Evolutionary conservation across 2,329 filamentous ascomycete species (phyloP).

Genomic region (Arthroderma uncinatum): DNA sequence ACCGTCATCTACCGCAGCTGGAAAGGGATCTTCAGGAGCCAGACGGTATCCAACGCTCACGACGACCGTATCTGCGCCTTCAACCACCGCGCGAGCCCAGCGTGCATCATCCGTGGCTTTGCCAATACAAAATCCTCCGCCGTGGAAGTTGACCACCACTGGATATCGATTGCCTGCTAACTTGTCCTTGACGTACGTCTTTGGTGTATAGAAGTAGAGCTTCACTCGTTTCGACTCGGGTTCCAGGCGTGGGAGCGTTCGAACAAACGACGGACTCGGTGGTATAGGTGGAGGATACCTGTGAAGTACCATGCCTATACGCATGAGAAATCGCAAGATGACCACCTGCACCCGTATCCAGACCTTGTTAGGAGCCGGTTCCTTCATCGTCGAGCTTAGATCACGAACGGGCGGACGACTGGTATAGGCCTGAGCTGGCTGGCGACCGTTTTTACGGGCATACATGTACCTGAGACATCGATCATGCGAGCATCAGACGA

Average conservation of each 20-base stretch:
- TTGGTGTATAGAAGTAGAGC: conserved; percentile 52
- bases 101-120: conserved; percentile 49
- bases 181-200: conserved; percentile 24
- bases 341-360: conserved; percentile 45
- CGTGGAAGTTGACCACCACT: conserved; percentile 53
- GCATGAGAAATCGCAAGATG: conserved; percentile 58
- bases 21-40: conserved; percentile 49
- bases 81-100: conserved; percentile 47
- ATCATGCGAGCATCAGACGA: not conserved
- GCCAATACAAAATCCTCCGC: conserved; percentile 52
- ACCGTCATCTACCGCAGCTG: conserved; percentile 45
- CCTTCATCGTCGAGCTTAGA: not conserved
- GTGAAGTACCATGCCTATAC: conserved; percentile 58
- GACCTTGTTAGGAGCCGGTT: not conserved
- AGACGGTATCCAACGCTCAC: conserved; percentile 50
- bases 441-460: not conserved
- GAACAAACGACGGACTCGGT: conserved; percentile 49
- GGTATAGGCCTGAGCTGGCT: not conserved
- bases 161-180: conserved; percentile 40
- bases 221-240: conserved; percentile 27
- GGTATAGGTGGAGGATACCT: conserved; percentile 50
- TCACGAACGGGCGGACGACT: not conserved
- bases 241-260: conserved; percentile 39
- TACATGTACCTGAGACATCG: not conserved
- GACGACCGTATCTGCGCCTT: conserved; percentile 50